phyloP scores from a whole-genome alignment of 2,329 filamentous ascomycete species.

The Coleophoma eucalyptorum region DNA sequence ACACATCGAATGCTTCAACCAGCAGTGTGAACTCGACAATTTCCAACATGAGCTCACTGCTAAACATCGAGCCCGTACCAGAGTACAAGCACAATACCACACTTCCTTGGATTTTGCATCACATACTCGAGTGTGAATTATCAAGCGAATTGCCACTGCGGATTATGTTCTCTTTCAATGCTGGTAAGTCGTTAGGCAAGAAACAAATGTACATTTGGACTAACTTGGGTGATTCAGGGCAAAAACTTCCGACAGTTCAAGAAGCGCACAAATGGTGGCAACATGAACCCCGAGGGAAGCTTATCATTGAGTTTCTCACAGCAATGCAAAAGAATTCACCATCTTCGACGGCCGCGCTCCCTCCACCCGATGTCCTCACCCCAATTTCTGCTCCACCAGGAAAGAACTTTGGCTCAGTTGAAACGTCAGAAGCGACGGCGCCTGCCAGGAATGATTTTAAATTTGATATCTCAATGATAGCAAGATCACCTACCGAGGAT shows the following conservation, averaged over 20 bases:
- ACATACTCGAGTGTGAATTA: slow-evolving; percentile 13
- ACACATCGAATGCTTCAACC: background rate
- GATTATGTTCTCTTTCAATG: slow-evolving; percentile 25
- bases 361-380: background rate
- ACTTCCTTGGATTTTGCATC: slow-evolving; percentile 19
- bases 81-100: background rate
- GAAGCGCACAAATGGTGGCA: slow-evolving; percentile 21
- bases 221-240: slow-evolving; percentile 7
- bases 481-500: background rate
- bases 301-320: slow-evolving; percentile 14
- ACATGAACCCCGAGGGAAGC: slow-evolving; percentile 14
- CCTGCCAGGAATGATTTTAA: slow-evolving; percentile 10
- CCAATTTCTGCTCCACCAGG: background rate
- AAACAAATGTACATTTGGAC: background rate
- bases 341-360: slow-evolving; percentile 5
- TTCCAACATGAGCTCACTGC: background rate
- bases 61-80: background rate
- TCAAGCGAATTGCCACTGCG: slow-evolving; percentile 16
- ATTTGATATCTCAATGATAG: slow-evolving; percentile 9
- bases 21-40: background rate
- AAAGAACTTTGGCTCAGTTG: background rate
- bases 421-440: slow-evolving; percentile 12
- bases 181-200: slow-evolving; percentile 11
- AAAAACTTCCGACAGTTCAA: slow-evolving; percentile 16
- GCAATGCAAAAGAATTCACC: background rate